Base-by-base conservation (phyloP, 2,329 filamentous ascomycete genomes). In the Xylariaceae sp. region DNA sequence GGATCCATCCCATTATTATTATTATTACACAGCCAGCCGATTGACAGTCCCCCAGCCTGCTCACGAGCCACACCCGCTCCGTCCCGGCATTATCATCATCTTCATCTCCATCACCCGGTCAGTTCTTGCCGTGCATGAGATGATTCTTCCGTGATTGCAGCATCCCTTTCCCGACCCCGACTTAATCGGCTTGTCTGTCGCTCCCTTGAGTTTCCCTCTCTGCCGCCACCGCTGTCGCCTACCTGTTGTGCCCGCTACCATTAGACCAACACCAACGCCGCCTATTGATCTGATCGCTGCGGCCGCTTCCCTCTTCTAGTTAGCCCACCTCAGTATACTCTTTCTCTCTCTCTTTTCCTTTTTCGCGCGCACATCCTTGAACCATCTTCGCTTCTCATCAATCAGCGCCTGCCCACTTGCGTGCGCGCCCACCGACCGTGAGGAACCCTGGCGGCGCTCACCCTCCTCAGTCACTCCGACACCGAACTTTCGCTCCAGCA, bases 401-500 rank as follows among this genome's bases (percentile, higher is more conserved):
- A n/a, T n/a, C n/a, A n/a, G 27, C 58, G 58, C 59, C 58, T 59
- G 58, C 59, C 58, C 60, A 62, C 62, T 54, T 49, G 49, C 57
- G 49, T 49, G 55, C 54, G 55, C 60, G 63, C 60, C 61, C 64
- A 60, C 64, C 60, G 50, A 55, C 49, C 45, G 33, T 46, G 54
- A 58, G 61, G 57, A 62, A 73, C 67, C 59, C 72, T 80, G 77
- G 77, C 70, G 68, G 69, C 77, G 61, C 74, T 79, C 64, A 77
- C 75, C 47, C 68, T 78, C 56, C 67, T 77, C 65, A 74, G 66
- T 62, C 73, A 73, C 58, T 68, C 68, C 67, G 74, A 78, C 47
- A 69, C 74, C 56, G 74, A 79, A 63, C 71, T 82, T 50, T 80
- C 78, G 51, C 69, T 80, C 35, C 77, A 80, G 64, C 77, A 81